Percentiles rank a stretch among this genome's conserved stretches.
Conservation (phyloP, 768 basidiomycete species). For the Lepiota subincarnata region DNA sequence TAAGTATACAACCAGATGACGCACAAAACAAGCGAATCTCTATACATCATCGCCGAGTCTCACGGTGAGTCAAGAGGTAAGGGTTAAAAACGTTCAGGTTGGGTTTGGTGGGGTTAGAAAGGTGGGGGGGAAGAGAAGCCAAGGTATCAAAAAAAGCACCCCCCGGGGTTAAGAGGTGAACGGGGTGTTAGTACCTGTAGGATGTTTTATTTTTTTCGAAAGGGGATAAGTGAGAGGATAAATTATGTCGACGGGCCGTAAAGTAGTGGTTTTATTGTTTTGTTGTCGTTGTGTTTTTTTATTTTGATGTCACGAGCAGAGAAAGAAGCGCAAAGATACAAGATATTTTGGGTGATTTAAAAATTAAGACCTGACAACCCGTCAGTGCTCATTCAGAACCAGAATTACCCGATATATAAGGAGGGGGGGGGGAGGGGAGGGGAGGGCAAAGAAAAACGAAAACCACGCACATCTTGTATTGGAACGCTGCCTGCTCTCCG, state of each 20-base stretch:
- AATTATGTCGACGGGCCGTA: background rate
- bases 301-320: no score
- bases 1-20: background rate
- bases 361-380: slow-evolving; percentile 74
- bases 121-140: background rate
- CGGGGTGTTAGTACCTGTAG: slow-evolving; percentile 3
- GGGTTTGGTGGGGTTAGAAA: background rate
- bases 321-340: slow-evolving; percentile 1
- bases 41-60: background rate
- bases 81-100: background rate
- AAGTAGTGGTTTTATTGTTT: slow-evolving; percentile 2
- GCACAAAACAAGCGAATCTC: background rate
- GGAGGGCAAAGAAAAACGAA: slow-evolving; percentile 18
- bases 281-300: no score
- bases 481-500: slow-evolving; percentile 35
- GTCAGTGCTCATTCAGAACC: slow-evolving; percentile 49
- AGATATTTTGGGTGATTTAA: slow-evolving; percentile 15
- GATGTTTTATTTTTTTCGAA: background rate
- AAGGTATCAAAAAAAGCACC: background rate
- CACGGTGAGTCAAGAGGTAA: background rate
- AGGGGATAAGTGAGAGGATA: background rate
- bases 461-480: slow-evolving; percentile 84
- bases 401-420: slow-evolving; percentile 6
- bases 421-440: slow-evolving; percentile 16
- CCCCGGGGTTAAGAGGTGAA: background rate